Base-by-base conservation (phyloP, 2,329 filamentous ascomycete species). In the Fusarium sp. region DNA sequence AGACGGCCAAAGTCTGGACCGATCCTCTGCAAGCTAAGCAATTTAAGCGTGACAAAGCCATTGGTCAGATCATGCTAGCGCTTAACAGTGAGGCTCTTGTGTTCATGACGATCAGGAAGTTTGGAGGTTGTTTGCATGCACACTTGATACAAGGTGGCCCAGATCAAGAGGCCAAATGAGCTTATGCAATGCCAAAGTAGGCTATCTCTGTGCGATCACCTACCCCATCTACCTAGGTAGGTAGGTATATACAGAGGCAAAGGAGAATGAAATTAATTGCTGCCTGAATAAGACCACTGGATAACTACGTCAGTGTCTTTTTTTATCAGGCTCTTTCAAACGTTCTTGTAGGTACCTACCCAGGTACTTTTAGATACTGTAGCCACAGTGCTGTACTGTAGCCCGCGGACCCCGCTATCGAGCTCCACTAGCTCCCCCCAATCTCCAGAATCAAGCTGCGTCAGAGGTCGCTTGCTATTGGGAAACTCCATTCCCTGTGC, bases 31-130 rank as follows among this genome's bases (percentile, higher is more conserved):
- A n/a, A n/a, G 21, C 27, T 42, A 42, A 31, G 21, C 38, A 27
- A 25, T 21, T 27, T 23, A 46, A 15, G 17, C 29, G 25, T 41
- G 21, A 49, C 35, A 43, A 43, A 23, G 29, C n/a, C 29, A 35
- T 36, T 49, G 43, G 29, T 47, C 55, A 52, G 45, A 61, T 48
- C 14, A 17, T 52, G 55, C 43, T 63, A 57, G 60, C 46, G 52
- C 33, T 25, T 54, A 23, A 19, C 49, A 39, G 32, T 64, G 61
- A 63, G 49, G 60, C 55, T 63, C 60, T 51, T 36, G 31, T 56
- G 43, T 56, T 64, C 35, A 64, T 63, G 60, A 63, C 55, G 32
- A 64, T 63, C 60, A 63, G 49, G 49, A 63, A 57, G 60, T 63
- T 60, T 33, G 31, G 6, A n/a, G 13, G 14, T 64, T 47, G 55